Base-by-base conservation (phyloP, 2,329 filamentous ascomycete genomes). In the Xylaria sp. region DNA sequence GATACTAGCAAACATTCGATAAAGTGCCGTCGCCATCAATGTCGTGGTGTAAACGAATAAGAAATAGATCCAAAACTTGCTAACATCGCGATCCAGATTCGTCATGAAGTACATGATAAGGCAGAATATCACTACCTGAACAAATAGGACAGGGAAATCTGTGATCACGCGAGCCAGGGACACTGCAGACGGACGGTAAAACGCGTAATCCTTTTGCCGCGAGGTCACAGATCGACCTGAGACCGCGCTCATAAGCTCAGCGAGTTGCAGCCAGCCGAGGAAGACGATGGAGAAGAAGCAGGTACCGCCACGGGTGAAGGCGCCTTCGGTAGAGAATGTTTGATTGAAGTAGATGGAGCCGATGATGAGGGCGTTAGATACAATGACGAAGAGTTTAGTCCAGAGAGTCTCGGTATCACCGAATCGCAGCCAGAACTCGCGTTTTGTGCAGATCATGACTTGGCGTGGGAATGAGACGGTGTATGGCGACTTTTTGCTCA, bases 361-460 rank as follows among this genome's bases (percentile, higher is more conserved):
- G 57, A 92, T 86, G 62, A 95, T 90, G 8, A 95, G 79, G 3
- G 73, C 78, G 71, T 90, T 90, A 59, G 87, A 82, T 59, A 93
- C 74, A 67, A 92, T 89, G 70, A 91, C 91, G 73, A 91, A 89
- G 60, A 89, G 80, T 66, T 93, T 94, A 47, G 89, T 93, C 72
- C 86, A 87, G 1, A 94, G 79, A 0, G 89, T 88, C 0, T 85
- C 86, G 61, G 81, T 86, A 73, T 95, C 89, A 46, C 90, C 90
- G 70, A 83, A 82, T 34, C 92, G 83, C 35, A 95, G 81, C 87
- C 89, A 92, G 60, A 91, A 86, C 72, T 94, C 89, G 48, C 91
- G 83, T 65, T 85, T 80, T 0, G 87, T 88, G 76, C 87, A 78
- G 6, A 85, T 84, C 34, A 83, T 70, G 1, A 94, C 86, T 73